Conservation (phyloP, 495 filamentous ascomycete genomes). For the Pyronema domesticum region DNA sequence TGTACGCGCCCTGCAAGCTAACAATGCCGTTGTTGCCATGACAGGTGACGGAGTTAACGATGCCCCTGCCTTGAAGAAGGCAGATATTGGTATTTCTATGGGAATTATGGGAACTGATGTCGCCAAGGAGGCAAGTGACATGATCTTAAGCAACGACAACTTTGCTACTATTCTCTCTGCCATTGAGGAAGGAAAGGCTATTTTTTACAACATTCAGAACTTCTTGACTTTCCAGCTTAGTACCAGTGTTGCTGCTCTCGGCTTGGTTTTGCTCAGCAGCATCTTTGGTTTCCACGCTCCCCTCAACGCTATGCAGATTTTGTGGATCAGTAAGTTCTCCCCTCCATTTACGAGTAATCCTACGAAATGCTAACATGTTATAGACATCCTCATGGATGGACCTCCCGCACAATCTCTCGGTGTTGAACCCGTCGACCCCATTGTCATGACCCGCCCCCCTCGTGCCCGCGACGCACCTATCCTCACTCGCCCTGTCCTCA, state of each 20-base stretch:
- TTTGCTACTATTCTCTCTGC: conserved; percentile 92
- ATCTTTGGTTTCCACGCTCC: conserved; percentile 83
- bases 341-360: background rate
- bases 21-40: conserved; percentile 96
- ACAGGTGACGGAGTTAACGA: conserved; percentile 97
- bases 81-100: conserved; percentile 97
- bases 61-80: conserved; percentile 89
- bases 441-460: conserved; percentile 82
- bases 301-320: conserved; percentile 95
- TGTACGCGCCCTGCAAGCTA: conserved; percentile 70
- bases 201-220: conserved; percentile 99
- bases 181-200: conserved; percentile 96
- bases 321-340: conserved; percentile 81
- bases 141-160: conserved; percentile 96
- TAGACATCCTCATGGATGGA: conserved; percentile 98
- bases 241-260: conserved; percentile 84
- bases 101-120: conserved; percentile 88
- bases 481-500: conserved; percentile 61
- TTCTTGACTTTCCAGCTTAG: conserved; percentile 97
- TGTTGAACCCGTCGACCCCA: conserved; percentile 85
- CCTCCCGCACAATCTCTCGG: conserved; percentile 93
- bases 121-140: conserved; percentile 97
- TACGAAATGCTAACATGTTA: conserved; percentile 20
- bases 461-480: conserved; percentile 70
- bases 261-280: conserved; percentile 79